Percentiles rank a stretch among this genome's conserved stretches.
Evolutionary conservation across 805 yeast genomes (phyloP).

Genomic region (Spathaspora girioi): DNA sequence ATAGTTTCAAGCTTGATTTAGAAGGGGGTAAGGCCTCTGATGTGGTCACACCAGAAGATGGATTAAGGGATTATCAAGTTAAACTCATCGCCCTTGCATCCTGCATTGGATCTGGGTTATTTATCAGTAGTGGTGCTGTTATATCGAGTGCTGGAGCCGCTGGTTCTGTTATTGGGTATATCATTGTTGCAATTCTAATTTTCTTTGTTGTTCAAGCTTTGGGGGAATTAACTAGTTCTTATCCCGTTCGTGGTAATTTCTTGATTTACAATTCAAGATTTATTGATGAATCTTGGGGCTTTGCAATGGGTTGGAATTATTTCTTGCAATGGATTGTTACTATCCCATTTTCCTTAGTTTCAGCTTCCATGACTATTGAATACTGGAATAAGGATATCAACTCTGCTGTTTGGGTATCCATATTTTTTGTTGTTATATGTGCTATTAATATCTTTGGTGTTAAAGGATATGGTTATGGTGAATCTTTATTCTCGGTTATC

Average conservation of each 20-base stretch:
- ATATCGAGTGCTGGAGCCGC: slow-evolving; percentile 17
- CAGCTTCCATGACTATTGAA: slow-evolving; percentile 38
- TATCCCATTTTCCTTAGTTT: slow-evolving; percentile 40
- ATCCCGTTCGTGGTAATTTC: slow-evolving; percentile 39
- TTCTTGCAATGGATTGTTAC: slow-evolving; percentile 42
- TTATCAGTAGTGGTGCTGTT: slow-evolving; percentile 15
- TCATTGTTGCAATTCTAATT: slow-evolving; percentile 33
- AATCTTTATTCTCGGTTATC: slow-evolving; percentile 30
- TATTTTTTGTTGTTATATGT: slow-evolving; percentile 34
- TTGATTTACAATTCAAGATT: slow-evolving; percentile 38
- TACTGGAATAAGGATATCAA: slow-evolving; percentile 38
- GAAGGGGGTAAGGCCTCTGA: slow-evolving; percentile 6
- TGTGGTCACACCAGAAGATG: slow-evolving; percentile 7
- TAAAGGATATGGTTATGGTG: slow-evolving; percentile 36
- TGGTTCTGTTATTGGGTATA: slow-evolving; percentile 24
- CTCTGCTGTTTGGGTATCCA: slow-evolving; percentile 39
- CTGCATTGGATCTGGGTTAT: slow-evolving; percentile 19
- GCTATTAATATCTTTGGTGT: slow-evolving; percentile 32
- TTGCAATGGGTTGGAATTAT: slow-evolving; percentile 43
- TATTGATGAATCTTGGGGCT: slow-evolving; percentile 42
- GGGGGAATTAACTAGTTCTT: slow-evolving; percentile 36
- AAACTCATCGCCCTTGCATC: slow-evolving; percentile 16
- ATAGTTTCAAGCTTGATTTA: slow-evolving; percentile 3
- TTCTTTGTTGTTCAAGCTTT: slow-evolving; percentile 42
- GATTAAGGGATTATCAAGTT: slow-evolving; percentile 8